Evolutionary conservation across 345 rosid species (phyloP), one percentile per base, ranked within the genome.

Genomic region (Eutrema yunnanense): DNA sequence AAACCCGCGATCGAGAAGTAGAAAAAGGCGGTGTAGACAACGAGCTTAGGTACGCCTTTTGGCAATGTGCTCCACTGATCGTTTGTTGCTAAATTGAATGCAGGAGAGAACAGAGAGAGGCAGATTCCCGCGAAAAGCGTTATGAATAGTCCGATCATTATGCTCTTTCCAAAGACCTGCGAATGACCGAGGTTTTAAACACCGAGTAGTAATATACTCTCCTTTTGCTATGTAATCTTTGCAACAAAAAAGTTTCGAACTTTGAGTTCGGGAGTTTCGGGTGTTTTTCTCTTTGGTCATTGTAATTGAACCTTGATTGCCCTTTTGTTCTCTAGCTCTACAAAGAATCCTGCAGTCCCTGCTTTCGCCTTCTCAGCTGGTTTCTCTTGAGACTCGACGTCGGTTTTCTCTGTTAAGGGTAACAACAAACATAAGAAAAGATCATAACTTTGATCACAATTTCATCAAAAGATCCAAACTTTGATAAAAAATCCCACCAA

Each of bases 101-200:
- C 90, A 2, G 96, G 98, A 22, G 96, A 88, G 81, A 87, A 92
- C 19, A 92, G 80, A 41, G 93, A 90, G 77, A 90, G 86, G 75
- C 90, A 87, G 47, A 80, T 32, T 4, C 96, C 95, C 3, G 91
- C 92, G 32, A 85, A 87, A 85, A 92, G 73, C 4, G 88, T 82
- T 69, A 87, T 78, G 49, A 60, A 62, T 32, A 92, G 73, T 60
- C 92, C 92, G 12, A 87, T 76, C 52, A 88, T 3, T 38, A 73
- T 76, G 81, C 86, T 83, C 85, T 83, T 90, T 49, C 93, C 89
- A 53, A 86, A 86, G 50, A 92, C 96, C 92, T 86, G 85, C 71
- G 57, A 68, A 43, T 9, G 10, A 41, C 3, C 3, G 41, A 67
- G 32, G 43, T 13, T 74, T 68, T 2, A 26, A 63, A 58, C 32